Percentiles rank a stretch among this genome's conserved stretches.
Evolutionary conservation across 495 filamentous ascomycete species (phyloP).

Genomic region (Penicillium paxilli): DNA sequence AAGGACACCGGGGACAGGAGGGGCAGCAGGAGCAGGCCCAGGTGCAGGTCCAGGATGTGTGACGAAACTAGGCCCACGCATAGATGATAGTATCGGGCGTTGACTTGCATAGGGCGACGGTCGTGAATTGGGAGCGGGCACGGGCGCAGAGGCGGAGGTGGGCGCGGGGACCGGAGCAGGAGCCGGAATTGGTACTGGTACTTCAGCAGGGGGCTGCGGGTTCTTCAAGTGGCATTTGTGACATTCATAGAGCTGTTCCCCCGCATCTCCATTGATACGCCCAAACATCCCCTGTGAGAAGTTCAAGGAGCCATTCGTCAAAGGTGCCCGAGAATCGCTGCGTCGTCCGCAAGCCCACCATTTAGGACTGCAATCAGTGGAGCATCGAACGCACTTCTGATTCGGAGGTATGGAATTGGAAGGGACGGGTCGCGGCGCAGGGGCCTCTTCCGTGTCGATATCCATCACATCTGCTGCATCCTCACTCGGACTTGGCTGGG

Average conservation of each 20-base stretch:
- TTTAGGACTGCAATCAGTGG: slow-evolving; percentile 38
- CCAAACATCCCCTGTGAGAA: slow-evolving; percentile 22
- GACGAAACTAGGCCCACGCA: slow-evolving; percentile 32
- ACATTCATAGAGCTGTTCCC: slow-evolving; percentile 39
- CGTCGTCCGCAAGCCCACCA: slow-evolving; percentile 45
- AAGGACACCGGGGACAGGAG: slow-evolving; percentile 25
- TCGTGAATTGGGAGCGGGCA: background rate
- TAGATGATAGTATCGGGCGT: slow-evolving; percentile 34
- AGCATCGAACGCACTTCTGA: slow-evolving; percentile 41
- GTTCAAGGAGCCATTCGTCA: slow-evolving; percentile 29
- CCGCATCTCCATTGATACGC: slow-evolving; percentile 33
- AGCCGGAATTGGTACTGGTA: background rate
- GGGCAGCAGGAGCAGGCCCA: slow-evolving; percentile 1
- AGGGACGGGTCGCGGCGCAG: slow-evolving; percentile 10
- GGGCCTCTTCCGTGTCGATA: slow-evolving; percentile 31
- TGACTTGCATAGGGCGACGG: slow-evolving; percentile 8
- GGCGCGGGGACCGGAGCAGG: background rate
- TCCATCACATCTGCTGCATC: slow-evolving; percentile 36
- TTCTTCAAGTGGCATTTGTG: slow-evolving; percentile 55
- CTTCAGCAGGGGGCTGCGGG: slow-evolving; percentile 13
- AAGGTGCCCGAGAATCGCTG: slow-evolving; percentile 24
- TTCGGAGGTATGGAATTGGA: slow-evolving; percentile 14
- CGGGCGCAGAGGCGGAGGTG: background rate
- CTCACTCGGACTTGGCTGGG: slow-evolving; percentile 24
- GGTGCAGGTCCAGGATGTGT: slow-evolving; percentile 30